A percentile compares a stretch with the other conserved stretches of the same genome.
Evolutionary conservation across 495 filamentous ascomycete species (phyloP).

Genomic region (Penicillium nucicola): DNA sequence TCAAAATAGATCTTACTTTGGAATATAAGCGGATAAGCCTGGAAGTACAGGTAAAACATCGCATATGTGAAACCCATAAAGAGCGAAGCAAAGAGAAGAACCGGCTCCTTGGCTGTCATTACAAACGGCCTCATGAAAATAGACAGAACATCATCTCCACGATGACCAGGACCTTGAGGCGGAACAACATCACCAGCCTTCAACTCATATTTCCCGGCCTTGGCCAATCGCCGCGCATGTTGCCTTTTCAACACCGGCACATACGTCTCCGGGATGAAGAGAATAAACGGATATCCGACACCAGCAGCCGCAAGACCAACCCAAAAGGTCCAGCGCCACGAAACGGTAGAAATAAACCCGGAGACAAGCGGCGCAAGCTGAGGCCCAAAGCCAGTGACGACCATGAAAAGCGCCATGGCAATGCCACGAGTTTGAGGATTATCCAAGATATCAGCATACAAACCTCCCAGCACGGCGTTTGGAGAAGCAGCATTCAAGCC

Average conservation of each 20-base stretch:
- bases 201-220: background rate
- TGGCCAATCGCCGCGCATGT: slow-evolving; percentile 40
- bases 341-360: slow-evolving; percentile 33
- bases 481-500: slow-evolving; percentile 35
- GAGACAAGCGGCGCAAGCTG: slow-evolving; percentile 25
- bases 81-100: slow-evolving; percentile 46
- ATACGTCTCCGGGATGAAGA: slow-evolving; percentile 60
- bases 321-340: slow-evolving; percentile 59
- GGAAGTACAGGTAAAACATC: slow-evolving; percentile 59
- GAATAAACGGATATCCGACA: slow-evolving; percentile 33
- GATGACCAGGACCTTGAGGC: background rate
- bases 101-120: slow-evolving; percentile 35
- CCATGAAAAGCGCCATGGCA: slow-evolving; percentile 42
- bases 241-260: slow-evolving; percentile 59
- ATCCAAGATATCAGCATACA: slow-evolving; percentile 37
- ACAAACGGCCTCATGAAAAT: slow-evolving; percentile 30
- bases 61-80: slow-evolving; percentile 60
- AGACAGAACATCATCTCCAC: too few relatives aligned
- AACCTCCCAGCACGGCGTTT: slow-evolving; percentile 36
- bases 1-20: slow-evolving; percentile 3
- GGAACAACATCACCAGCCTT: slow-evolving; percentile 20
- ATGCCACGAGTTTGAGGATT: slow-evolving; percentile 28
- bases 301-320: slow-evolving; percentile 38
- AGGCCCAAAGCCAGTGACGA: slow-evolving; percentile 46
- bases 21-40: slow-evolving; percentile 62